These are phyloP conservation scores for Anaeromyces robustus DNA, from an alignment of 192 early-diverging fungal genomes.

Conservation along the genomic window DNA sequence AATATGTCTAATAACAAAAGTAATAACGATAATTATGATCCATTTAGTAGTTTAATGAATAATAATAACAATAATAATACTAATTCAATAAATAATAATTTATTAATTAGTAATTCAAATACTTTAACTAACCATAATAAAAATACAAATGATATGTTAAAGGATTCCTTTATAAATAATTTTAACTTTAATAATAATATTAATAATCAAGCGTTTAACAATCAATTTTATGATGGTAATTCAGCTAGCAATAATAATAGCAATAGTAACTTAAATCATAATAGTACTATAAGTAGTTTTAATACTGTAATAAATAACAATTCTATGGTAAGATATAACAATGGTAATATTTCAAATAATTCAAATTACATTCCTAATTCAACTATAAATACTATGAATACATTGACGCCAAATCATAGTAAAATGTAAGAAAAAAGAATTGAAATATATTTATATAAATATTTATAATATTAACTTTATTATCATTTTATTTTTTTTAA, in stretches of 20 bases:
- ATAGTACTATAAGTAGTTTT: too few species aligned
- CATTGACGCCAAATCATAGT: not conserved
- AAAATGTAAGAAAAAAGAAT: too few species aligned
- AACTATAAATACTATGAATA: not conserved
- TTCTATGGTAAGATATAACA: not conserved
- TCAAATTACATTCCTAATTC: not conserved
- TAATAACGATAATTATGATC: not conserved
- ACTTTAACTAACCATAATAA: not conserved
- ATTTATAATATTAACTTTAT: too few species aligned
- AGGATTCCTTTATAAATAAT: not conserved
- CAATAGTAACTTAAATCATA: too few species aligned
- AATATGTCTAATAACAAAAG: not conserved
- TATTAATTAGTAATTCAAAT: not conserved
- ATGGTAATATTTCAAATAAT: not conserved
- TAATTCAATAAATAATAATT: not conserved
- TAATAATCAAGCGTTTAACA: not conserved
- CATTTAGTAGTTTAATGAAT: not conserved
- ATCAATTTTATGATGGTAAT: not conserved
- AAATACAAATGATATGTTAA: not conserved
- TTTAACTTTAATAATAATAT: not conserved
- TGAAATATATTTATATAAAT: too few species aligned
- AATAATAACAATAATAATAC: not conserved
- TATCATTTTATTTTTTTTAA: too few species aligned
- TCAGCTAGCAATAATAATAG: not conserved
- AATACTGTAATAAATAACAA: too few species aligned